These are phyloP conservation scores for Coelastrella sp. DNA, from an alignment of 139 green algal species.

Conservation along the genomic window DNA sequence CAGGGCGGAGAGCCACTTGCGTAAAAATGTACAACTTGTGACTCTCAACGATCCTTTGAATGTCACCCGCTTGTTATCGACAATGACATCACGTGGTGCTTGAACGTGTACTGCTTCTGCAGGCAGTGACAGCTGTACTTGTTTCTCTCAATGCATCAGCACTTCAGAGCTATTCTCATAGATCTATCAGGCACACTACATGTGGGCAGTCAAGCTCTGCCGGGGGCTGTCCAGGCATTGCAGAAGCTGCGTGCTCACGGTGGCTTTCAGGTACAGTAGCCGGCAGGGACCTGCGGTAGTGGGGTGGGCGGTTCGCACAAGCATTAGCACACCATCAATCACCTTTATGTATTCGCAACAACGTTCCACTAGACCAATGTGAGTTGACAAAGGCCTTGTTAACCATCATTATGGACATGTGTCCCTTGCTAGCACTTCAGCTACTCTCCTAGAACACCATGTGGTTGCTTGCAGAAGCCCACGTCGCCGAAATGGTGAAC, in stretches of 20 bases:
- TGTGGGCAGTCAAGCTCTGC: not conserved
- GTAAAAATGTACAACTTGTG: no score
- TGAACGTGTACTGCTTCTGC: no score
- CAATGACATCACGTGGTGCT: no score
- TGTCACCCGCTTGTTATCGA: no score
- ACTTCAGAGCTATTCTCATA: constrained; percentile 37
- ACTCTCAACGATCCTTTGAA: no score
- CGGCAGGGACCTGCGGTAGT: not conserved
- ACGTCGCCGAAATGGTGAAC: not conserved
- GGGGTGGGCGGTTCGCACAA: not conserved
- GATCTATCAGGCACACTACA: constrained; percentile 60
- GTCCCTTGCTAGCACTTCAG: not conserved
- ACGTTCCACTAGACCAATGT: not conserved
- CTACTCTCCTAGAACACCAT: not conserved
- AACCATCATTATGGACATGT: not conserved
- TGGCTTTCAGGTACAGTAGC: not conserved
- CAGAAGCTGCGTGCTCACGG: constrained; percentile 7
- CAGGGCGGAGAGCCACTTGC: no score
- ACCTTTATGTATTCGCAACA: not conserved
- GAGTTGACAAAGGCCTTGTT: no score
- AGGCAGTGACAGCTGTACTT: no score
- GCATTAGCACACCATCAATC: not conserved
- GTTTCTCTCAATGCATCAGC: not conserved
- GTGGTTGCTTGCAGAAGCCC: not conserved
- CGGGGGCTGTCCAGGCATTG: constrained; percentile 25